These are phyloP conservation scores for Saccharomycopsis hybrid DNA, from an alignment of 1,139 yeast species.

Conservation along the genomic window DNA sequence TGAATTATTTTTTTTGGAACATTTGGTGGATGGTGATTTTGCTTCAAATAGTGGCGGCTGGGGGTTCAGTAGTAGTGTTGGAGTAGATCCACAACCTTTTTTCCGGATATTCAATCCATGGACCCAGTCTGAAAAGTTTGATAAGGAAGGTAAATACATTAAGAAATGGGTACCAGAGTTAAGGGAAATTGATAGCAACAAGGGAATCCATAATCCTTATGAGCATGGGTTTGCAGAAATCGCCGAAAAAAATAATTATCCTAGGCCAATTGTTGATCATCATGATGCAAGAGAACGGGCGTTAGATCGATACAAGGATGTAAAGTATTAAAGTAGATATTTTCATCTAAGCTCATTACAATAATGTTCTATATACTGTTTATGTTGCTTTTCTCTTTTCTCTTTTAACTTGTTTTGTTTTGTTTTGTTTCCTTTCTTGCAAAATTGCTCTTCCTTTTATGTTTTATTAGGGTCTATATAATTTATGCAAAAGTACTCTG, in stretches of 20 bases:
- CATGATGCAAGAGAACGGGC: conserved; percentile 34
- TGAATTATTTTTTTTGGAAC: conserved; percentile 43
- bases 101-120: conserved; percentile 50
- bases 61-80: conserved; percentile 48
- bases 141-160: conserved; percentile 40
- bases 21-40: conserved; percentile 46
- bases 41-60: conserved; percentile 53
- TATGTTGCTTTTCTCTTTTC: too few relatives aligned
- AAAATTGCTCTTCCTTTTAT: too few relatives aligned
- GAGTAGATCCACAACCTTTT: conserved; percentile 51
- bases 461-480: too few relatives aligned
- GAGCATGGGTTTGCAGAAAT: conserved; percentile 22
- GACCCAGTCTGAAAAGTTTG: conserved; percentile 44
- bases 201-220: conserved; percentile 36
- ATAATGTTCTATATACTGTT: too few relatives aligned
- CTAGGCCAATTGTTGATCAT: conserved; percentile 39
- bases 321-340: conserved; percentile 23
- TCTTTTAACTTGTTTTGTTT: too few relatives aligned
- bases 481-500: too few relatives aligned
- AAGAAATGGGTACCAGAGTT: conserved; percentile 47
- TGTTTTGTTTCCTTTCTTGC: too few relatives aligned
- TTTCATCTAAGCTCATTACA: too few relatives aligned
- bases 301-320: conserved; percentile 34
- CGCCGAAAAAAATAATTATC: conserved; percentile 32
- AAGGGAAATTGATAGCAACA: conserved; percentile 25